These are phyloP conservation scores for Caryopteris hybrid DNA, from an alignment of 305 asterid species.

Conservation along the genomic window DNA sequence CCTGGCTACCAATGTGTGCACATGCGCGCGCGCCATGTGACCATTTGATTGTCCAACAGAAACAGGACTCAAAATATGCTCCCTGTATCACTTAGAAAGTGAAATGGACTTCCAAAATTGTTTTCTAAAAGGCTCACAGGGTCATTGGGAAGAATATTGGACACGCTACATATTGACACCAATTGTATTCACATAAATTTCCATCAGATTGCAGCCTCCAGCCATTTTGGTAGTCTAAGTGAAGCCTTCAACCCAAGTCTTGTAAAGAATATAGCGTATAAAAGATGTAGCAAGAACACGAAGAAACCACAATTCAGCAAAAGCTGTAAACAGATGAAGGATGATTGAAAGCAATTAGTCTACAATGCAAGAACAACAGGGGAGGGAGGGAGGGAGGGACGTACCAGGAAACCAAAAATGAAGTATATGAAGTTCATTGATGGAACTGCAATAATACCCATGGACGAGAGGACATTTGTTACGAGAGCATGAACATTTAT, in stretches of 20 bases:
- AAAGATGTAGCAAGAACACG: slow-evolving; percentile 75
- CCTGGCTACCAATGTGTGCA: no score
- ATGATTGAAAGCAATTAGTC: not conserved
- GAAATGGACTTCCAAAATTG: not conserved
- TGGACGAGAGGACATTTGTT: slow-evolving; percentile 53
- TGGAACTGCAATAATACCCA: slow-evolving; percentile 70
- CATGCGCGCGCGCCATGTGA: no score
- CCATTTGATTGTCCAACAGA: no score
- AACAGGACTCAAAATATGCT: no score
- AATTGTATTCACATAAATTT: not conserved
- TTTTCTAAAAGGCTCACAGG: no score
- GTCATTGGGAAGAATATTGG: not conserved
- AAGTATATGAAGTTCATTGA: slow-evolving; percentile 69
- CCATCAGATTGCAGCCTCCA: slow-evolving; percentile 56
- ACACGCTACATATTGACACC: not conserved
- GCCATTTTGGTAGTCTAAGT: slow-evolving; percentile 81
- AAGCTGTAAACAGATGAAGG: slow-evolving; percentile 51
- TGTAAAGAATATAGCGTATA: slow-evolving; percentile 71
- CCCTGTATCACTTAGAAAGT: no score
- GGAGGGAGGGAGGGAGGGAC: slow-evolving; percentile 3
- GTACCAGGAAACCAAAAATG: slow-evolving; percentile 79
- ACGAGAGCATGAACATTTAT: slow-evolving; percentile 78
- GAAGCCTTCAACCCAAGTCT: slow-evolving; percentile 76
- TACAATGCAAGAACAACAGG: not conserved
- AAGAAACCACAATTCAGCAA: slow-evolving; percentile 65